Base-by-base conservation (phyloP, 2,329 filamentous ascomycete genomes). In the Pseudomassariella vexata region DNA sequence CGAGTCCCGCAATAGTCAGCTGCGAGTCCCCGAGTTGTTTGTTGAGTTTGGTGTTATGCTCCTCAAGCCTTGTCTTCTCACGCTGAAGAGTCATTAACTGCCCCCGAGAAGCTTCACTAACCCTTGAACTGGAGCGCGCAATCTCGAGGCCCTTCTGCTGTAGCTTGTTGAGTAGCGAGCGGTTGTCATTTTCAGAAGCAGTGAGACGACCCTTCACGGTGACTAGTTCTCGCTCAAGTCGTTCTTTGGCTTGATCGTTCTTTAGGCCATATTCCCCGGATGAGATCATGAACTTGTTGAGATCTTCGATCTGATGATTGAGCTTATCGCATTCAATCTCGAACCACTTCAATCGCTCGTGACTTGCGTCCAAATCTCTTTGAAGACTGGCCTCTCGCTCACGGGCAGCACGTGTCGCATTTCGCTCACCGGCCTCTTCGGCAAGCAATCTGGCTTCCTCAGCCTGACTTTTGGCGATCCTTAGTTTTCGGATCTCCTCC, bases 131-230 rank as follows among this genome's bases (percentile, higher is more conserved):
- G 1, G 90, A 92, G 27, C 92, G 78, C 24, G 90, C 90, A 56
- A 98, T 94, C 53, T 98, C 90, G 6, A 98, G 73, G 19, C 94
- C 92, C 66, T 96, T 96, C 51, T 96, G 90, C 50, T 96, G 90
- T 12, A 98, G 72, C 60, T 96, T 96, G 64, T 95, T 96, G 44
- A 96, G 72, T n/a, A 98, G 67, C 5, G 88, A 82, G 31, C 87
- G 82, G 50, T 96, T 96, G 60, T 96, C 90, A 48, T 96, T 95
- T 56, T 98, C 90, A 0, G 90, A 96, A 16, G 90, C 92, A 6
- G 82, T 74, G 24, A 98, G 68, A 15, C 90, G 82, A 38, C 89
- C 89, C 56, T 92, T 94, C 45, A 95, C 76, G 1, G 90, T 95
- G 15, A 86, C 82, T 6, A 96, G 71, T 54, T 98, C 92, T 15